Percentiles rank a stretch among this genome's conserved stretches.
Conservation (phyloP, 148 eudicot genomes). For the Rhododendron mucronatum region DNA sequence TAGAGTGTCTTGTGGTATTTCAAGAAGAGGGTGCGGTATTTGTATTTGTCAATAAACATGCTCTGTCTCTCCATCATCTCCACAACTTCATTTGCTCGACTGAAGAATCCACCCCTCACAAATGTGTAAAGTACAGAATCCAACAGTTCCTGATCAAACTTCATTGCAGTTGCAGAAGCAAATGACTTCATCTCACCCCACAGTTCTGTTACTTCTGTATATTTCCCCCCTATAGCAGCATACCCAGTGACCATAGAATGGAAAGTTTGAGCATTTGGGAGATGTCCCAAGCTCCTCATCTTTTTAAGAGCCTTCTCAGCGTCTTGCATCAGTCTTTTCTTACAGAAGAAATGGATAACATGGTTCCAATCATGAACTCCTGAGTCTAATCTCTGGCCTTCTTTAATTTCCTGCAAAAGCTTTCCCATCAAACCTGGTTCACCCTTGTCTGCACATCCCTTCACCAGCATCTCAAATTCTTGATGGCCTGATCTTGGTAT, state of each 20-base stretch:
- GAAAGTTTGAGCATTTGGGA: constrained; percentile 91
- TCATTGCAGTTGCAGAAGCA: constrained; percentile 55
- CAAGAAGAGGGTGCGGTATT: constrained; percentile 71
- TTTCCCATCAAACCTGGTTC: constrained; percentile 71
- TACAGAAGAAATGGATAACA: constrained; percentile 82
- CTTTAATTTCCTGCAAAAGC: constrained; percentile 80
- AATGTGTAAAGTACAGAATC: constrained; percentile 92
- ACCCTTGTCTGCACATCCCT: constrained; percentile 37
- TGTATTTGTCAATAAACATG: constrained; percentile 86
- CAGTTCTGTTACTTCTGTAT: constrained; percentile 80
- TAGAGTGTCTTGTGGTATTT: constrained; percentile 77
- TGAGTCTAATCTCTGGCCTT: constrained; percentile 59
- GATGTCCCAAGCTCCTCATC: constrained; percentile 79
- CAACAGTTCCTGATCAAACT: constrained; percentile 83
- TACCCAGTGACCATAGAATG: constrained; percentile 93
- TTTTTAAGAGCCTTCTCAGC: constrained; percentile 96
- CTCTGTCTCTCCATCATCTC: constrained; percentile 83
- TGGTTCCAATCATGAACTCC: constrained; percentile 96
- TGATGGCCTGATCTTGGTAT: constrained; percentile 47
- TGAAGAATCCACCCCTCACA: constrained; percentile 88
- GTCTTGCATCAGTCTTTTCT: constrained; percentile 87
- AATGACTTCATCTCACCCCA: constrained; percentile 95
- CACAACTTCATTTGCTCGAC: constrained; percentile 82
- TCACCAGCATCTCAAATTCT: constrained; percentile 52
- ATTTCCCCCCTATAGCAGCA: constrained; percentile 90